Evolutionary conservation across 2,329 filamentous ascomycete genomes (phyloP).

Genomic region (Fusarium sp.): DNA sequence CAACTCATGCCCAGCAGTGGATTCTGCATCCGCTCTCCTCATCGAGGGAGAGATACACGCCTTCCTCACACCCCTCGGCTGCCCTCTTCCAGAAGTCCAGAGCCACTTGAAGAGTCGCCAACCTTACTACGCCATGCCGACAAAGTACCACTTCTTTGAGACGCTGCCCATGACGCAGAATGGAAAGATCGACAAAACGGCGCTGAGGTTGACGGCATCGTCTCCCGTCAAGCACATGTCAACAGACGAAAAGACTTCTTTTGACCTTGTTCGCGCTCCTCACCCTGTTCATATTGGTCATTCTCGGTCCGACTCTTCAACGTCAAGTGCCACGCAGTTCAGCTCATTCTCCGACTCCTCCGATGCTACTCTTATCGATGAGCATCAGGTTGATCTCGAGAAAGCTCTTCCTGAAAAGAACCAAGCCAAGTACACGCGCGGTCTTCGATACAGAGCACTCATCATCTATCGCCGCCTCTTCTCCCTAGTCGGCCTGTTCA

Average conservation of each 20-base stretch:
- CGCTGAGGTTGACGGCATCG: constrained; percentile 42
- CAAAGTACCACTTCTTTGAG: constrained; percentile 53
- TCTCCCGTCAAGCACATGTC: neutral
- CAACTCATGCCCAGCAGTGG: constrained; percentile 56
- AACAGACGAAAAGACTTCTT: neutral
- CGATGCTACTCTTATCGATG: constrained; percentile 26
- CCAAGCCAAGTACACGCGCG: constrained; percentile 50
- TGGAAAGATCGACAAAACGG: constrained; percentile 66
- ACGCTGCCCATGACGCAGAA: constrained; percentile 63
- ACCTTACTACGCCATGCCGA: constrained; percentile 66
- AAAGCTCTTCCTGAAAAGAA: constrained; percentile 55
- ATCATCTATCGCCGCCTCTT: constrained; percentile 68
- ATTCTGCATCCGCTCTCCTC: constrained; percentile 58
- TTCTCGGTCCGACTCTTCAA: constrained; percentile 40
- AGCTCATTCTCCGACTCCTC: constrained; percentile 27
- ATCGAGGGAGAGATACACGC: constrained; percentile 60
- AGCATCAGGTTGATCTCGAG: constrained; percentile 44
- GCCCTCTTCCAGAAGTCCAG: constrained; percentile 51
- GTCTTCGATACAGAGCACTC: constrained; percentile 56
- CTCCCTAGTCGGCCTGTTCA: constrained; percentile 62
- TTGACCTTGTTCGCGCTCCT: constrained; percentile 2
- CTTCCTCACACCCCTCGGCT: constrained; percentile 55
- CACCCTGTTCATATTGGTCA: constrained; percentile 25
- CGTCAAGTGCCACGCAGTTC: constrained; percentile 41
- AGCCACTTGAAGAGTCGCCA: constrained; percentile 54